phyloP scores from a whole-genome alignment of 768 basidiomycete species.

The Collybia mongolica region DNA sequence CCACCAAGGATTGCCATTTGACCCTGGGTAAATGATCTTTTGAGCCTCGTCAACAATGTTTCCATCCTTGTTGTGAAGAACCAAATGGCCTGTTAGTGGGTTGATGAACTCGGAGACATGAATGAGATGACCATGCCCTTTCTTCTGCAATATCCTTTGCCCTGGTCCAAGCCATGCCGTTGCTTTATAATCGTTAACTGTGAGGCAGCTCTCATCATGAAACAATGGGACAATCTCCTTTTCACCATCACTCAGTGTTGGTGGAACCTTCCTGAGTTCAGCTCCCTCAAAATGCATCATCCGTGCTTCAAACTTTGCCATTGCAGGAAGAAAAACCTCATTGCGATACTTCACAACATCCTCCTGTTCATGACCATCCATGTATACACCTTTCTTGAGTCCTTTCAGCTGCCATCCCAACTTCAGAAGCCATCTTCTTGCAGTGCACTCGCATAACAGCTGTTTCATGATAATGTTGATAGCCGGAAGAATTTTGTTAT shows the following conservation, averaged over 20 bases:
- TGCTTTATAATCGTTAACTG: neutral
- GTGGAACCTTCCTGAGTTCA: neutral
- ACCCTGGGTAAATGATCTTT: too few species aligned
- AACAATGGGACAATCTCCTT: constrained; percentile 4
- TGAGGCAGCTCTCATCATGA: neutral
- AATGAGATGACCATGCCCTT: constrained; percentile 29
- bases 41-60: constrained; percentile 25
- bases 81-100: constrained; percentile 20
- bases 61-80: constrained; percentile 15
- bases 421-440: neutral
- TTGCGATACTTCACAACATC: too few species aligned
- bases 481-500: neutral
- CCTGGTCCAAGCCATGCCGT: neutral
- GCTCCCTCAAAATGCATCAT: neutral
- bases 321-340: too few species aligned
- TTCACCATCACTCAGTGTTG: neutral
- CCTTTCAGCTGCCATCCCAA: neutral
- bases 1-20: too few species aligned
- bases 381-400: neutral
- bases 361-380: too few species aligned
- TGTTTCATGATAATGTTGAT: neutral
- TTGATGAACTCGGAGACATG: constrained; percentile 35
- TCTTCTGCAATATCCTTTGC: too few species aligned
- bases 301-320: neutral
- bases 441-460: neutral